A percentile compares a stretch with the other conserved stretches of the same genome.
phyloP scores from a whole-genome alignment of 441 rosid genomes.

The Syzygium syzygioides region DNA sequence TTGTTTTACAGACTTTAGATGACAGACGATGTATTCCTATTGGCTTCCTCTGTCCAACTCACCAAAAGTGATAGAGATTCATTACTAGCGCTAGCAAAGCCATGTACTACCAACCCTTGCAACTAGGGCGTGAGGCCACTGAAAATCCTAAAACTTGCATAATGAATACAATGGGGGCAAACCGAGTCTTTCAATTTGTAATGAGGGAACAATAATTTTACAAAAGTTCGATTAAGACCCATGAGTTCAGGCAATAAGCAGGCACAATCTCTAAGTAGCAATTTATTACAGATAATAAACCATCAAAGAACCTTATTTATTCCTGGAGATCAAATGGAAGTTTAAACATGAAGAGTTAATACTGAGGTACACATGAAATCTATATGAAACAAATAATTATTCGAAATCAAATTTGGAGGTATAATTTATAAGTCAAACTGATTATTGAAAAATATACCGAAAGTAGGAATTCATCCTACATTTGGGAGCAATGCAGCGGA shows the following conservation, averaged over 20 bases:
- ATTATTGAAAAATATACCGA: background rate
- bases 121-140: background rate
- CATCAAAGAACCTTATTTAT: background rate
- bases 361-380: background rate
- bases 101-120: background rate
- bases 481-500: background rate
- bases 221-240: background rate
- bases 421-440: background rate
- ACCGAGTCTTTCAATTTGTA: background rate
- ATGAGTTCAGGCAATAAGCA: background rate
- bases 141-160: background rate
- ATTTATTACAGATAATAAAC: no score
- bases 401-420: background rate
- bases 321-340: background rate
- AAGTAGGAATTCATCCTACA: background rate
- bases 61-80: background rate
- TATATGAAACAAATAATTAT: background rate
- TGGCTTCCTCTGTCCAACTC: background rate
- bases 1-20: background rate
- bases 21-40: background rate
- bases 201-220: background rate
- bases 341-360: background rate
- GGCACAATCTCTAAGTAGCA: background rate
- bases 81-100: background rate
- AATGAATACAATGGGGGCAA: background rate